Conservation (phyloP, 2,329 filamentous ascomycete species). For the Stromatinia cepivora region DNA sequence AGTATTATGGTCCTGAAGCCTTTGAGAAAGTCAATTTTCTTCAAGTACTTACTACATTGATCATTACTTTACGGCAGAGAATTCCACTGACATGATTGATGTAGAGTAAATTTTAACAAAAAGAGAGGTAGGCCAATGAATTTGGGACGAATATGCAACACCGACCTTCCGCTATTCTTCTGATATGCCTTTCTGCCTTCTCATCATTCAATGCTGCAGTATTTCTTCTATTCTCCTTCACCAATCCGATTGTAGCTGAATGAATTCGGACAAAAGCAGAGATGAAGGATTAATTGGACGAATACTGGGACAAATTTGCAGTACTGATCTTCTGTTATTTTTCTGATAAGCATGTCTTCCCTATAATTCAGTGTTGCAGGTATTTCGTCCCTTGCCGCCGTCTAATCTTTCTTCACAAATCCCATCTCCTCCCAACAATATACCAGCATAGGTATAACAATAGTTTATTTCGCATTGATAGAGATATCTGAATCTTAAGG, state of each 20-base stretch:
- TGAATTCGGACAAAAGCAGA: too few species aligned
- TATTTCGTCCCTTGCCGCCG: background rate
- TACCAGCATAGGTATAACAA: background rate
- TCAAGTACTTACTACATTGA: background rate
- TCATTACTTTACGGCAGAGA: background rate
- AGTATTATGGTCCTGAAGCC: background rate
- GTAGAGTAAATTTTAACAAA: background rate
- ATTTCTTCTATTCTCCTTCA: too few species aligned
- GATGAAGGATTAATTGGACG: too few species aligned
- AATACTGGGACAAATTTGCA: too few species aligned
- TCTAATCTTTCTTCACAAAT: background rate
- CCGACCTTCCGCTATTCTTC: background rate
- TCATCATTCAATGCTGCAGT: too few species aligned
- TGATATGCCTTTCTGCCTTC: background rate
- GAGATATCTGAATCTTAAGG: accelerated
- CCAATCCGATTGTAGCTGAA: too few species aligned
- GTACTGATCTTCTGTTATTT: background rate
- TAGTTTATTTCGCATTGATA: background rate
- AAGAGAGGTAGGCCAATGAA: background rate
- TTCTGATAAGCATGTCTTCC: background rate
- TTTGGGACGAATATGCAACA: background rate
- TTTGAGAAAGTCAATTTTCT: background rate
- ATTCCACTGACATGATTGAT: background rate
- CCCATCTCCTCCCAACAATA: background rate
- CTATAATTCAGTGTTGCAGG: background rate